Percentiles rank a stretch among this genome's conserved stretches.
phyloP scores from a whole-genome alignment of 192 early-diverging fungal species.

The Piromyces finnis region DNA sequence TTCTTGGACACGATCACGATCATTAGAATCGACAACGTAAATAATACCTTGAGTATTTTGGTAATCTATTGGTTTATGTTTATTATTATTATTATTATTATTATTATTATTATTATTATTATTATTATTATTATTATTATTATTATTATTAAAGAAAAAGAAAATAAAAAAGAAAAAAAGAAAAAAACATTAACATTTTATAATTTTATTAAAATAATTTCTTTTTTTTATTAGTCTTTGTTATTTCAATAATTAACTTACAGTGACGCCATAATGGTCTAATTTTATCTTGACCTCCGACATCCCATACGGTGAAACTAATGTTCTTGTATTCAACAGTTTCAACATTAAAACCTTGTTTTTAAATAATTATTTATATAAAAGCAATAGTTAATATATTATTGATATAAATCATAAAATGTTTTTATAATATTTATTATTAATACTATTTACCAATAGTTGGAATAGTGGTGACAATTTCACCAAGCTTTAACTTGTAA shows the following conservation, averaged over 20 bases:
- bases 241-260: slow-evolving; percentile 26
- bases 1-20: slow-evolving; percentile 83
- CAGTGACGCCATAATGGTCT: slow-evolving; percentile 95
- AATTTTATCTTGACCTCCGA: slow-evolving; percentile 98
- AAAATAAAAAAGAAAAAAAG: too few species aligned
- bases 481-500: slow-evolving; percentile 96
- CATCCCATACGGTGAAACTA: slow-evolving; percentile 96
- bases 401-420: too few species aligned
- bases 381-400: too few species aligned
- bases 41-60: slow-evolving; percentile 91
- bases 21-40: slow-evolving; percentile 93
- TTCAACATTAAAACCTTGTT: slow-evolving; percentile 87
- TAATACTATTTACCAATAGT: slow-evolving; percentile 76
- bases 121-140: too few species aligned
- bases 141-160: not conserved
- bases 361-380: too few species aligned
- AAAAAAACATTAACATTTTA: too few species aligned
- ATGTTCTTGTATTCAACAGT: slow-evolving; percentile 97
- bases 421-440: too few species aligned
- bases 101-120: too few species aligned
- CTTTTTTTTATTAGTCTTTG: too few species aligned
- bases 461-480: slow-evolving; percentile 97
- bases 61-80: too few species aligned
- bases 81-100: too few species aligned
- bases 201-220: too few species aligned